phyloP scores from a whole-genome alignment of 2,329 filamentous ascomycete genomes.

The Dothiorella sarmentorum region DNA sequence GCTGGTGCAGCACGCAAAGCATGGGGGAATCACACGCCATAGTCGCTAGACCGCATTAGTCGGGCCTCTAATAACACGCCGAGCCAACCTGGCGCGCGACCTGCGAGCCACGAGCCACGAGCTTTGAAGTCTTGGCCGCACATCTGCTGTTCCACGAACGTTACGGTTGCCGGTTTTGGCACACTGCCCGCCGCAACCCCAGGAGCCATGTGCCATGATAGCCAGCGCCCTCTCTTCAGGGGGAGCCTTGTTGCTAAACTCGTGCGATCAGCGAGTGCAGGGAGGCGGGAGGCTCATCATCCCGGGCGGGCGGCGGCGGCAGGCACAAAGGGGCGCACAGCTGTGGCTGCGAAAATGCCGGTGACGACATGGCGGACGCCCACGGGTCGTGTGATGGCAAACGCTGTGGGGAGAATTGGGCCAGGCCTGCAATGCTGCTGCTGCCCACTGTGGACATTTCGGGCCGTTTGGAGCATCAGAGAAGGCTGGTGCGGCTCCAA shows the following conservation, averaged over 20 bases:
- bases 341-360: not conserved
- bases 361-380: not conserved
- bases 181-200: constrained; percentile 6
- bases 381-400: not conserved
- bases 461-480: too few relatives aligned
- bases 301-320: not conserved
- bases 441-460: too few relatives aligned
- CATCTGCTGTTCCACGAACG: not conserved
- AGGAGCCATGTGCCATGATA: not conserved
- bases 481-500: too few relatives aligned
- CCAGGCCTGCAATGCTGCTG: too few relatives aligned
- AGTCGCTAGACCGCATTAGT: not conserved
- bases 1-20: constrained; percentile 15
- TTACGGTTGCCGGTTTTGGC: not conserved
- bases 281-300: too few relatives aligned
- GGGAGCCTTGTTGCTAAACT: not conserved
- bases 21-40: constrained; percentile 8
- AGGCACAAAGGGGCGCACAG: not conserved
- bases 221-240: constrained; percentile 4
- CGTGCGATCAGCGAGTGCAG: constrained; percentile 2
- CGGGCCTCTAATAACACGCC: not conserved
- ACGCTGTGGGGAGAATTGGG: not conserved
- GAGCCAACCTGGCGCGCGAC: not conserved
- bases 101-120: not conserved
- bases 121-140: not conserved